These are phyloP conservation scores for Nyssa sinensis DNA, from an alignment of 148 eudicot species.

Conservation along the genomic window DNA sequence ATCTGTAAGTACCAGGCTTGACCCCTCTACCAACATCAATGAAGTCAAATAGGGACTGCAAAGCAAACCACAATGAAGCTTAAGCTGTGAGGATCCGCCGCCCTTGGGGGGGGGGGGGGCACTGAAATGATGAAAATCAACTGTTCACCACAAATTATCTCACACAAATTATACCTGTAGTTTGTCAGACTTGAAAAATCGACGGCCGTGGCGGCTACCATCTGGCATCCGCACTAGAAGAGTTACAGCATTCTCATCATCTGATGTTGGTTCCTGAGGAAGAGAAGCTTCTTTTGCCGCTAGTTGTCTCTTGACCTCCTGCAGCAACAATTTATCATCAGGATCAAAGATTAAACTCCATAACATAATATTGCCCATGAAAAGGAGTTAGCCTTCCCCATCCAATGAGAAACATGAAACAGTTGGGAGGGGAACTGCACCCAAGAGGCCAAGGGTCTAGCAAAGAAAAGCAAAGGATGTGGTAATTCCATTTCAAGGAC, in stretches of 20 bases:
- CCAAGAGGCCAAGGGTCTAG: not conserved
- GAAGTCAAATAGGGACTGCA: conserved; percentile 85
- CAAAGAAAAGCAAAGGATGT: not conserved
- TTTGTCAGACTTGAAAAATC: conserved; percentile 75
- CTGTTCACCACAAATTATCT: not conserved
- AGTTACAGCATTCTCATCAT: conserved; percentile 75
- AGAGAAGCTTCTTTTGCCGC: conserved; percentile 96
- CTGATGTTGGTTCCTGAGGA: conserved; percentile 77
- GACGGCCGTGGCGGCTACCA: conserved; percentile 84
- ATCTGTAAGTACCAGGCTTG: conserved; percentile 82
- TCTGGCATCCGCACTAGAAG: conserved; percentile 95
- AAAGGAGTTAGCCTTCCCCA: not conserved
- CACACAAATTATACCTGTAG: conserved; percentile 58
- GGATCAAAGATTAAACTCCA: not conserved
- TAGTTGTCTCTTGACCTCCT: conserved; percentile 93
- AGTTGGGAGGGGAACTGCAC: not conserved
- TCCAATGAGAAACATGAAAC: not conserved
- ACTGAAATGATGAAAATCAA: conserved; percentile 1
- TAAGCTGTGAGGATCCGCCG: conserved; percentile 8
- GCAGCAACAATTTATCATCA: not conserved
- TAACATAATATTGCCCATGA: too few species aligned
- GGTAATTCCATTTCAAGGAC: not conserved
- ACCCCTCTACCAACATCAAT: conserved; percentile 80
- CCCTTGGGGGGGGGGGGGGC: not conserved
- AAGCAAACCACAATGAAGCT: conserved; percentile 15